A percentile compares a stretch with the other conserved stretches of the same genome.
These are phyloP conservation scores for Betula pendula DNA, from an alignment of 306 rosid genomes.

Conservation along the genomic window DNA sequence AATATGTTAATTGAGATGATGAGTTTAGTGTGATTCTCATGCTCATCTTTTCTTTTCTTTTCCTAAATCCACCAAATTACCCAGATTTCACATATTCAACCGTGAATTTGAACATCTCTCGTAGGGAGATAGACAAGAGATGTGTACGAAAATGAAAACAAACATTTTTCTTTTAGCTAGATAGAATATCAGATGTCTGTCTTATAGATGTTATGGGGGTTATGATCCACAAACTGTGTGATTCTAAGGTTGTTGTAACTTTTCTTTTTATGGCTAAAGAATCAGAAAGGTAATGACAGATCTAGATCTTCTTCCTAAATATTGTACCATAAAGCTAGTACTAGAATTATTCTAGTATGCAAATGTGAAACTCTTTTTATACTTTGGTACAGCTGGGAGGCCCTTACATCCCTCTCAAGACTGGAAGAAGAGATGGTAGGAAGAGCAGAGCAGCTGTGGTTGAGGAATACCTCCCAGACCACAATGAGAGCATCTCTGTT, in stretches of 20 bases:
- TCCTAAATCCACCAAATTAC: too few relatives aligned
- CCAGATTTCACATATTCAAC: too few relatives aligned
- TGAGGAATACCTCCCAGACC: conserved; percentile 89
- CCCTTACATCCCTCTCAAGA: conserved; percentile 74
- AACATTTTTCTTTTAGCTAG: too few relatives aligned
- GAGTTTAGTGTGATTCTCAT: too few relatives aligned
- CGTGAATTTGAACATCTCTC: too few relatives aligned
- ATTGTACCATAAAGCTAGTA: conserved; percentile 7
- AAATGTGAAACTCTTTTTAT: not conserved
- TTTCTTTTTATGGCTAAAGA: not conserved
- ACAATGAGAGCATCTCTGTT: conserved; percentile 86
- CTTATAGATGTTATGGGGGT: not conserved
- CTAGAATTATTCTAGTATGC: not conserved
- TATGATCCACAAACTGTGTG: too few relatives aligned
- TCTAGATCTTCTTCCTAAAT: not conserved
- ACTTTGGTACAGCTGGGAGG: conserved; percentile 75
- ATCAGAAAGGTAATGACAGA: not conserved
- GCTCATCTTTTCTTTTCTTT: too few relatives aligned
- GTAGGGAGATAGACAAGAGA: too few relatives aligned
- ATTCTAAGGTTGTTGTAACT: not conserved
- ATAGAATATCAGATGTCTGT: too few relatives aligned
- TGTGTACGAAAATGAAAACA: too few relatives aligned
- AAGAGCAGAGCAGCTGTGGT: conserved; percentile 85
- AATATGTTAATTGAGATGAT: too few relatives aligned
- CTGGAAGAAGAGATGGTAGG: conserved; percentile 98